Evolutionary conservation across 805 yeast species (phyloP).

Genomic region (Myxozyma lipomycoides): DNA sequence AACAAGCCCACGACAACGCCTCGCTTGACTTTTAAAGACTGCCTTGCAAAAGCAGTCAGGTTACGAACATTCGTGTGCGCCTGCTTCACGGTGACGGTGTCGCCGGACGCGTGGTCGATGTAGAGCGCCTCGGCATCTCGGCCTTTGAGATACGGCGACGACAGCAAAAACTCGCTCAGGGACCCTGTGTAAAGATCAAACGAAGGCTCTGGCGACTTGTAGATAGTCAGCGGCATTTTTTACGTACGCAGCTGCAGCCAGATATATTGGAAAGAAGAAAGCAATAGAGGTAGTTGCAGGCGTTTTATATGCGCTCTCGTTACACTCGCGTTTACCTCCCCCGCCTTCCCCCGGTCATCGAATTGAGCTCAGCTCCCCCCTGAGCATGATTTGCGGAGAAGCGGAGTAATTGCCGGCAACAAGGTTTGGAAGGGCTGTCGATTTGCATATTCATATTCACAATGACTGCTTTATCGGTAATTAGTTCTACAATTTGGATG

Average conservation of each 20-base stretch:
- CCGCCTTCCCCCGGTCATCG: too few relatives aligned
- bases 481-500: neutral
- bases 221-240: neutral
- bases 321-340: too few relatives aligned
- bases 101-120: slow-evolving; percentile 10
- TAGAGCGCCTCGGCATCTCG: slow-evolving; percentile 7
- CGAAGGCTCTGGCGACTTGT: slow-evolving; percentile 1
- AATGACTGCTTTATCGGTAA: too few relatives aligned
- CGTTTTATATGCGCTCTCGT: too few relatives aligned
- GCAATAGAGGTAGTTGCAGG: too few relatives aligned
- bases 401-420: too few relatives aligned
- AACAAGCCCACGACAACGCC: slow-evolving; percentile 36
- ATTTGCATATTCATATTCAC: too few relatives aligned
- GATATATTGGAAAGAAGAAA: too few relatives aligned
- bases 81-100: slow-evolving; percentile 9
- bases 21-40: slow-evolving; percentile 24
- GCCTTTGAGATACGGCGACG: slow-evolving; percentile 10
- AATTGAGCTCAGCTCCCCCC: too few relatives aligned
- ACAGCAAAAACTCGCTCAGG: slow-evolving; percentile 9
- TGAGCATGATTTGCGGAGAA: too few relatives aligned
- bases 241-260: too few relatives aligned
- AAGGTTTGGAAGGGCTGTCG: too few relatives aligned
- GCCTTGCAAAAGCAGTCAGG: slow-evolving; percentile 17
- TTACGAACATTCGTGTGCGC: slow-evolving; percentile 10
- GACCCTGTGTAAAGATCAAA: slow-evolving; percentile 4